Evolutionary conservation across 2,329 filamentous ascomycete species (phyloP).

Genomic region (Atkinsonella texensis): DNA sequence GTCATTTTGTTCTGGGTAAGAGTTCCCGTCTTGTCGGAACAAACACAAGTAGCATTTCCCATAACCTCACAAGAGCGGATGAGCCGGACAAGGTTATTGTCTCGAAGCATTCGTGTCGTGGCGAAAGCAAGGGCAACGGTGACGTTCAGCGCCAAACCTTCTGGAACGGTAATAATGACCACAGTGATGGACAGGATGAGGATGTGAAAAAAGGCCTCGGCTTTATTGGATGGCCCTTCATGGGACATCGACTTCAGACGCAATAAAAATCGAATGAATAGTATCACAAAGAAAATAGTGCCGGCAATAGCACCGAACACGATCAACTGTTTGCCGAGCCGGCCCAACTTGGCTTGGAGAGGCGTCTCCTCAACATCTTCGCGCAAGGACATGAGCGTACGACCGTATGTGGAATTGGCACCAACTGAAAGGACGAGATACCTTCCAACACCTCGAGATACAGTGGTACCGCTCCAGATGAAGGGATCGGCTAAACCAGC

Average conservation of each 20-base stretch:
- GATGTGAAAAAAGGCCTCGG: conserved; percentile 44
- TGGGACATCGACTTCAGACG: conserved; percentile 21
- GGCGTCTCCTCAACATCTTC: conserved; percentile 70
- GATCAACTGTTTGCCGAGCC: conserved; percentile 63
- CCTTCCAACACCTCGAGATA: conserved; percentile 62
- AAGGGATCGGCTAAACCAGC: conserved; percentile 54
- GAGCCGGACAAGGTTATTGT: conserved; percentile 49
- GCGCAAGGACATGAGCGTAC: conserved; percentile 66
- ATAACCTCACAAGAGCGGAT: conserved; percentile 50
- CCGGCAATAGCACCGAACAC: conserved; percentile 29
- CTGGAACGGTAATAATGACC: conserved; percentile 47
- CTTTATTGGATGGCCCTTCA: conserved; percentile 34
- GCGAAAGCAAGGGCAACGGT: conserved; percentile 51
- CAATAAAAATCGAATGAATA: conserved; percentile 28
- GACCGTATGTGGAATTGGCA: conserved; percentile 62
- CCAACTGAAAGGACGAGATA: conserved; percentile 68
- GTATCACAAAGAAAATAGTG: conserved; percentile 27
- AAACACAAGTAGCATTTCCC: conserved; percentile 52
- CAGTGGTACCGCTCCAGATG: conserved; percentile 67
- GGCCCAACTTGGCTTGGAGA: conserved; percentile 64
- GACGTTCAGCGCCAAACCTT: conserved; percentile 48
- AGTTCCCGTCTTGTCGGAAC: conserved; percentile 56
- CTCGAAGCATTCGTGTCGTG: conserved; percentile 49
- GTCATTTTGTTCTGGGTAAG: conserved; percentile 53
- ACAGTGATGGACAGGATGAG: conserved; percentile 47